Evolutionary conservation across 306 rosid species (phyloP).

Genomic region (Ochetophila trinervis): DNA sequence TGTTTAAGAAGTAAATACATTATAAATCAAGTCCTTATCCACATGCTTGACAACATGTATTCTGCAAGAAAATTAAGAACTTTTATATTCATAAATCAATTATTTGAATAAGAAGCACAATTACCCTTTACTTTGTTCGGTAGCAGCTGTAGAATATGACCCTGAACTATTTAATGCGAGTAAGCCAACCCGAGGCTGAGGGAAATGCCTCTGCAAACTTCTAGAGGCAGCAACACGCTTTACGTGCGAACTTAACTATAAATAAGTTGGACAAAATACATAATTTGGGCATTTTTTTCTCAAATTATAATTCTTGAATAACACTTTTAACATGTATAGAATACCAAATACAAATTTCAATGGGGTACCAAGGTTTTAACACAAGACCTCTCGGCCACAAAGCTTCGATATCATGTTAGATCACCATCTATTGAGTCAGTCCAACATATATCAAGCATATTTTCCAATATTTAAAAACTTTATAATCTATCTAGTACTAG

Average conservation of each 20-base stretch:
- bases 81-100: slow-evolving; percentile 22
- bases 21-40: slow-evolving; percentile 1
- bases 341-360: not conserved
- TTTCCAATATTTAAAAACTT: too few relatives aligned
- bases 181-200: slow-evolving; percentile 33
- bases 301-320: not conserved
- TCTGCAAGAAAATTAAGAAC: slow-evolving; percentile 9
- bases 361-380: too few relatives aligned
- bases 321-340: not conserved
- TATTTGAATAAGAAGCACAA: slow-evolving; percentile 8
- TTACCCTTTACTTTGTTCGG: slow-evolving; percentile 43
- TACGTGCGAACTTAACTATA: slow-evolving; percentile 49
- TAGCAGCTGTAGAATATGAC: slow-evolving; percentile 34
- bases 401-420: too few relatives aligned
- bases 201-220: slow-evolving; percentile 37
- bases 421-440: too few relatives aligned
- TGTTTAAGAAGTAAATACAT: slow-evolving; percentile 19
- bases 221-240: slow-evolving; percentile 39
- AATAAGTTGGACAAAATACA: not conserved
- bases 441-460: too few relatives aligned
- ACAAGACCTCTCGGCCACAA: too few relatives aligned
- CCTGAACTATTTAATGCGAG: slow-evolving; percentile 43
- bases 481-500: too few relatives aligned
- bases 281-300: not conserved
- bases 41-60: not conserved